Evolutionary conservation across 2,329 filamentous ascomycete species (phyloP).

Genomic region (Drechmeria coniospora): DNA sequence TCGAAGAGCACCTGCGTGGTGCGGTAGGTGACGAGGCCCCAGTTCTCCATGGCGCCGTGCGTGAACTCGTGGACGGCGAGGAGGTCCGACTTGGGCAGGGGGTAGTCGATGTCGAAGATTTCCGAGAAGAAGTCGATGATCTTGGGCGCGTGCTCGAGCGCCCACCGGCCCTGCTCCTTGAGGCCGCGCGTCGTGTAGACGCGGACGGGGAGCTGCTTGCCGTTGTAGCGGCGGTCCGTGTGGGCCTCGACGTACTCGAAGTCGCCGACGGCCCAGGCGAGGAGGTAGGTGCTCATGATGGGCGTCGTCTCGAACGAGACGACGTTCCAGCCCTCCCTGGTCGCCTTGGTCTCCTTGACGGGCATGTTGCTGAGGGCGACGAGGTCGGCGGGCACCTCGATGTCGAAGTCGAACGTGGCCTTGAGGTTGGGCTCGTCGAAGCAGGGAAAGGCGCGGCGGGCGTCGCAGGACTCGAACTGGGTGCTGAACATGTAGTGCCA

Average conservation of each 20-base stretch:
- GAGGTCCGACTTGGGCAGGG: slow-evolving; percentile 80
- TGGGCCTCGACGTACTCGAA: slow-evolving; percentile 93
- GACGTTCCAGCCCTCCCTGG: slow-evolving; percentile 48
- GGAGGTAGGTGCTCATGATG: slow-evolving; percentile 80
- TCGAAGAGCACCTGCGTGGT: slow-evolving; percentile 96
- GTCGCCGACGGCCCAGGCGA: slow-evolving; percentile 90
- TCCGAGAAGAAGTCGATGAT: slow-evolving; percentile 96
- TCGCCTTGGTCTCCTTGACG: slow-evolving; percentile 50
- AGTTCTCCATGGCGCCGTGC: slow-evolving; percentile 83
- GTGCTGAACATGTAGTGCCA: slow-evolving; percentile 75
- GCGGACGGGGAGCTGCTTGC: slow-evolving; percentile 78
- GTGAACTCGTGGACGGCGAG: slow-evolving; percentile 89
- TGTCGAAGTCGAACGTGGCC: slow-evolving; percentile 84
- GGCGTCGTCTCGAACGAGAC: slow-evolving; percentile 75
- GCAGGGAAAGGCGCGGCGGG: slow-evolving; percentile 87
- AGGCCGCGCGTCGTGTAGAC: slow-evolving; percentile 94
- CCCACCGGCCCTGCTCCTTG: slow-evolving; percentile 80
- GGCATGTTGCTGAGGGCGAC: slow-evolving; percentile 94
- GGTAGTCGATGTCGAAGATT: slow-evolving; percentile 85
- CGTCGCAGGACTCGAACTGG: slow-evolving; percentile 94
- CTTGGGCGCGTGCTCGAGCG: slow-evolving; percentile 79
- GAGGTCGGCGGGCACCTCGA: slow-evolving; percentile 80
- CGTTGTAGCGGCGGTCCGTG: slow-evolving; percentile 80
- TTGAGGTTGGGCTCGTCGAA: slow-evolving; percentile 98
- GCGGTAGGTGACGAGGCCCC: slow-evolving; percentile 90